Evolutionary conservation across 2,329 filamentous ascomycete genomes (phyloP).

Genomic region (Fusarium sp.): DNA sequence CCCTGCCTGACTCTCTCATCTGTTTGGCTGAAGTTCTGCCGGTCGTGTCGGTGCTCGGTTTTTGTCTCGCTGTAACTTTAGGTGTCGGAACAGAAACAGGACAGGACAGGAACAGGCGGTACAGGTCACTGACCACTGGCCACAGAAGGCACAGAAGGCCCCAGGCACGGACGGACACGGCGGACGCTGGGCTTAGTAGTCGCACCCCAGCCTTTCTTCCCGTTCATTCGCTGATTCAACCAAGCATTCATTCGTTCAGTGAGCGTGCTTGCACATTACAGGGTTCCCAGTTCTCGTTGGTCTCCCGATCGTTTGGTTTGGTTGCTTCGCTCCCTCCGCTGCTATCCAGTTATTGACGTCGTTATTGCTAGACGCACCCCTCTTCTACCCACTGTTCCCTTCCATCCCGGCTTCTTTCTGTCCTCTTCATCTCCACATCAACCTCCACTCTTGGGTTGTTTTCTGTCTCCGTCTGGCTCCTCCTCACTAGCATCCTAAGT

Average conservation of each 20-base stretch:
- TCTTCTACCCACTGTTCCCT: conserved; percentile 10
- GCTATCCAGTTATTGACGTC: conserved; percentile 40
- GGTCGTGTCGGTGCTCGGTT: conserved; percentile 23
- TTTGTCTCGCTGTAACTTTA: conserved; percentile 21
- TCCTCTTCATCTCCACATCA: conserved; percentile 42
- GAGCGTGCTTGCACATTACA: too few relatives aligned
- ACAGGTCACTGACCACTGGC: background rate
- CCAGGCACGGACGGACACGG: background rate
- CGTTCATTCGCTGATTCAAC: background rate
- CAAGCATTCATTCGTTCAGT: background rate
- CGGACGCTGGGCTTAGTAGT: background rate
- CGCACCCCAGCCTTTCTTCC: background rate
- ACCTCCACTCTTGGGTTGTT: conserved; percentile 38
- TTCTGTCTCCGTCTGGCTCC: conserved; percentile 37
- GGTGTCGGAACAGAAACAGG: conserved; percentile 8
- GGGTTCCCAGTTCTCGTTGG: conserved; percentile 3
- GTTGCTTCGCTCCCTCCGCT: conserved; percentile 43
- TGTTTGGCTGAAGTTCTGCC: conserved; percentile 24
- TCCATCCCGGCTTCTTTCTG: conserved; percentile 32
- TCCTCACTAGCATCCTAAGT: conserved; percentile 33
- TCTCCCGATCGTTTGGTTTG: conserved; percentile 42
- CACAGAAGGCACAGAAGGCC: background rate
- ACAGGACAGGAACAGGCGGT: conserved; percentile 1
- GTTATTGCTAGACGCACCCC: conserved; percentile 32
- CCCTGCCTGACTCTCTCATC: conserved; percentile 18